Percentiles rank a stretch among this genome's conserved stretches.
Conservation (phyloP, 345 rosid genomes). For the Hibiscus mutabilis region DNA sequence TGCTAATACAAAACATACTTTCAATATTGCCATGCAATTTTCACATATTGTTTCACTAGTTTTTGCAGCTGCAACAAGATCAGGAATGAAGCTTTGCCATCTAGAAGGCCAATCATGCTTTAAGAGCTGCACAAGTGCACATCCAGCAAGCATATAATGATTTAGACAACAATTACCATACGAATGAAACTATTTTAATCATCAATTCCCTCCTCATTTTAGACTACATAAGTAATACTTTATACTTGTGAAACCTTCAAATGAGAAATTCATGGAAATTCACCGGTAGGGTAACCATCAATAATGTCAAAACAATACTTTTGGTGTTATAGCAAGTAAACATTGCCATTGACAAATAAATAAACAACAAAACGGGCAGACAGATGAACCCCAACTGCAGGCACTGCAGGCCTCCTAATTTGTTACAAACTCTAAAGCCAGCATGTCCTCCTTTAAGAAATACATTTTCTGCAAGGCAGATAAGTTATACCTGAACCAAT, state of each 20-base stretch:
- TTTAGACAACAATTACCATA: background rate
- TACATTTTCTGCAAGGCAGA: background rate
- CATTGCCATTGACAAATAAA: background rate
- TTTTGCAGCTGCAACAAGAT: conserved; percentile 97
- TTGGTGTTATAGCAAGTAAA: background rate
- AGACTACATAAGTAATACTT: background rate
- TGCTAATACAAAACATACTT: conserved; percentile 38
- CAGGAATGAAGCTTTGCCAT: conserved; percentile 97
- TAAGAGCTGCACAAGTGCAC: conserved; percentile 70
- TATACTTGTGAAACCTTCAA: background rate
- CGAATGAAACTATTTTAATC: background rate
- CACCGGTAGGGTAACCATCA: background rate
- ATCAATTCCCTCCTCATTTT: background rate
- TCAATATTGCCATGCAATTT: conserved; percentile 93
- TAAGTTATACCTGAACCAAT: conserved; percentile 80
- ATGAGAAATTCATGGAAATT: background rate
- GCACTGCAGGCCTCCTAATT: background rate
- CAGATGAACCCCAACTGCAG: background rate
- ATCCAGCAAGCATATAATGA: background rate
- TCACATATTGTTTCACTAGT: conserved; percentile 99
- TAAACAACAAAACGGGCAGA: background rate
- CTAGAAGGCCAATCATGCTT: conserved; percentile 99
- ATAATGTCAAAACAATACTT: background rate
- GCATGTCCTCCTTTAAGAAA: background rate
- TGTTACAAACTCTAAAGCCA: background rate